Evolutionary conservation across 116 monocot genomes (phyloP).

Genomic region (Zostera marina): DNA sequence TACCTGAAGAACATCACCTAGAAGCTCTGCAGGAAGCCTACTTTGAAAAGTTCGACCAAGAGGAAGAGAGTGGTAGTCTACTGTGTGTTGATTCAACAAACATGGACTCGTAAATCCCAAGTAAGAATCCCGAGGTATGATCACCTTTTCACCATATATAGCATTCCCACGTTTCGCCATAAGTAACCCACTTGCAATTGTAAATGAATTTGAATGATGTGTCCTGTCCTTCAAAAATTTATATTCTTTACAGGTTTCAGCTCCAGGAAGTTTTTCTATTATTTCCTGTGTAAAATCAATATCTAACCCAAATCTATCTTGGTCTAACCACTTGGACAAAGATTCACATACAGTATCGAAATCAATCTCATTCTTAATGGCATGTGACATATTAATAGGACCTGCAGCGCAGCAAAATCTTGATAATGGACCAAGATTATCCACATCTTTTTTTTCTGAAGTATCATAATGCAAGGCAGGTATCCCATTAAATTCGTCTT

Average conservation of each 20-base stretch:
- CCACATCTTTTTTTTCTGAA: conserved; percentile 3
- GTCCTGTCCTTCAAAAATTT: conserved; percentile 41
- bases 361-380: conserved; percentile 30
- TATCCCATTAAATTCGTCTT: neutral
- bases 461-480: conserved; percentile 3
- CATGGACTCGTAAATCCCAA: conserved; percentile 7
- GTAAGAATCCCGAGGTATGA: conserved; percentile 20
- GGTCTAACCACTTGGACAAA: conserved; percentile 58
- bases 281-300: conserved; percentile 77
- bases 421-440: conserved; percentile 19
- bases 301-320: conserved; percentile 91
- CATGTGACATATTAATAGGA: conserved; percentile 10
- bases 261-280: conserved; percentile 64
- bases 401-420: conserved; percentile 50
- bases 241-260: conserved; percentile 46
- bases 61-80: conserved; percentile 16
- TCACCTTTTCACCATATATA: conserved; percentile 16
- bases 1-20: conserved; percentile 96
- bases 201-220: conserved; percentile 25
- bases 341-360: conserved; percentile 38
- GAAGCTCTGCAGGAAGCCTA: conserved; percentile 54
- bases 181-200: conserved; percentile 63
- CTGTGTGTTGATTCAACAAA: conserved; percentile 14
- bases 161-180: conserved; percentile 26
- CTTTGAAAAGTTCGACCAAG: conserved; percentile 52